These are phyloP conservation scores for Phlegmacium glaucopus DNA, from an alignment of 768 basidiomycete genomes.

Conservation along the genomic window DNA sequence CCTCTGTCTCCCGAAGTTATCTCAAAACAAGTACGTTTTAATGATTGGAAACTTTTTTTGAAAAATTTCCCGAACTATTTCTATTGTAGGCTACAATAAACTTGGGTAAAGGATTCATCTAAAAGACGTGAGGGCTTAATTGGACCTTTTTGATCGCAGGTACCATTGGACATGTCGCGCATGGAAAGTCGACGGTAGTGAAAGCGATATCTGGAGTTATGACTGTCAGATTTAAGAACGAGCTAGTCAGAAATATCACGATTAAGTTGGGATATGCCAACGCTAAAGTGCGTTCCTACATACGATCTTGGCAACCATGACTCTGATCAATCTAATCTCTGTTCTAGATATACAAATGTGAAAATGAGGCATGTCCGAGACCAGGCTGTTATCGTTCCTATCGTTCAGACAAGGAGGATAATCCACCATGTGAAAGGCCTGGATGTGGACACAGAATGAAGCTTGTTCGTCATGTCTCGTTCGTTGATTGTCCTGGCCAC, in stretches of 20 bases:
- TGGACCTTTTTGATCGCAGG: conserved; percentile 41
- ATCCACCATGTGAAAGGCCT: conserved; percentile 89
- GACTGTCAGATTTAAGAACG: conserved; percentile 99
- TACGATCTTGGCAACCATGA: not conserved
- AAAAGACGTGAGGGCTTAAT: conserved; percentile 4
- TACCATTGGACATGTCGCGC: conserved; percentile 98
- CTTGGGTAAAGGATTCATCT: conserved; percentile 51
- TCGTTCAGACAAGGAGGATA: conserved; percentile 90
- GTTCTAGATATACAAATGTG: conserved; percentile 92
- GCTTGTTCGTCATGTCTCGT: conserved; percentile 94
- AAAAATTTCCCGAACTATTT: not conserved
- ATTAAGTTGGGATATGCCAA: conserved; percentile 99
- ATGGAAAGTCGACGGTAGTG: conserved; percentile 95
- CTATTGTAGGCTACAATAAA: conserved; percentile 83
- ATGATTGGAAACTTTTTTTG: no score
- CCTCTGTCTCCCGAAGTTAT: conserved; percentile 89
- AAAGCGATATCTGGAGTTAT: conserved; percentile 98
- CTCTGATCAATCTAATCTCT: conserved; percentile 14
- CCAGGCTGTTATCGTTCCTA: conserved; percentile 95
- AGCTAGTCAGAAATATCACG: conserved; percentile 97
- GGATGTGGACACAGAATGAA: conserved; percentile 91
- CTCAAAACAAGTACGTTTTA: conserved; percentile 61
- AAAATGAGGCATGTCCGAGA: conserved; percentile 88
- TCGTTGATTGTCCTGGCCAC: conserved; percentile 97
- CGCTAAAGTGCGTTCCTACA: conserved; percentile 70